Base-by-base conservation (phyloP, 805 yeast species). In the Starmerella geochares region DNA sequence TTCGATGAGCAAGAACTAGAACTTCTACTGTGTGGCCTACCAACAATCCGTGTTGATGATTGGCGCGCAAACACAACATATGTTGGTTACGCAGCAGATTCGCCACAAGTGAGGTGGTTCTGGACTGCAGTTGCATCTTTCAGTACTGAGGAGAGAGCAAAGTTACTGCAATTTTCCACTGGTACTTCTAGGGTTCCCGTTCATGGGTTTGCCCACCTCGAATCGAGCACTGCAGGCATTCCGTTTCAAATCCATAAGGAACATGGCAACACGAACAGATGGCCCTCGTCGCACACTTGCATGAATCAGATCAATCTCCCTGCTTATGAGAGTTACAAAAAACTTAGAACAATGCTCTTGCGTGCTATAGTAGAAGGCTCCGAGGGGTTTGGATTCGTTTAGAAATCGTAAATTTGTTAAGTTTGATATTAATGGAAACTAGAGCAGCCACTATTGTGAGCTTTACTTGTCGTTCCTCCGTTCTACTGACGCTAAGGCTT, bases 111-210 rank as follows among this genome's bases (percentile, higher is more conserved):
- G 50, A 87, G 83, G 62, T 90, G 96, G 85, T 92, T 92, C 68
- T 92, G 99, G 99, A 74, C 96, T 62, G 95, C 96, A 1, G 96
- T 92, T 13, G 78, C 86, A 60, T 85, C 96, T 0, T 92, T 92
- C 67, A 96, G 86, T 60, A 77, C 76, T 16, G 98, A 92, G 64
- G 96, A 92, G 63, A 74, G 95, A 44, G 99, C 98, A 8, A 88
- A 87, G 62, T 69, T 92, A 56, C 70, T 92, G 51, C 99, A 92
- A 64, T 92, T 92, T 71, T 90, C 94, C 1, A 92, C 99, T 0
- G 99, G 99, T 53, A 90, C 99, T 0, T 81, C 94, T 54, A 87
- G 88, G 65, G 97, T 92, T 8, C 98, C 99, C 21, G 72, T 88
- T 54, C 83, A 84, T 60, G 99, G 99, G 1, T 92, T 92, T 64